Evolutionary conservation across 1,284 basidiomycete species (phyloP), one percentile per base, ranked within the genome.

Genomic region (Boletellus dicymbophilus): DNA sequence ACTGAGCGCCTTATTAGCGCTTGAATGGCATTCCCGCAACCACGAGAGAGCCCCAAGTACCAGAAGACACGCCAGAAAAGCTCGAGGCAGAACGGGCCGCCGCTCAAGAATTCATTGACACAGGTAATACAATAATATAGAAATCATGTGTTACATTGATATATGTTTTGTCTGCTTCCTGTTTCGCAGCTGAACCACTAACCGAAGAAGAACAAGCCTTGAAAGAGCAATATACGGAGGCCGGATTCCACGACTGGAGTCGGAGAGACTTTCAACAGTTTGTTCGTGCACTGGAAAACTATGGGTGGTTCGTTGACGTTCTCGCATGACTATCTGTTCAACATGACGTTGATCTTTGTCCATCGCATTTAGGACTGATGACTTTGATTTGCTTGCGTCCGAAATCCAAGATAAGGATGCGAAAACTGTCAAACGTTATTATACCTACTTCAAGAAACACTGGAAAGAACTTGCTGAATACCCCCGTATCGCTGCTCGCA

Each of bases 241-340:
- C 88, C 50, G 94, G 95, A 15, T 97, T 97, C 72, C 82, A 85
- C 28, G 85, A 89, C 58, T 97, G 95, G 95, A 93, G 88, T 65
- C 80, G 92, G 55, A 82, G 93, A 38, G 95, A 98, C 66, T 98
- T 94, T 78, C 94, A 96, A 63, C 88, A 90, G 59, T 93, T 98
- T 63, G 81, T 98, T 42, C 80, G 84, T 46, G 93, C 86, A 0
- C 74, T 94, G 39, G 96, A 98, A 67, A 82, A 82, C 9, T 86
- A 94, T 66, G 96, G 95, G 48, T 92, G 93, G 88, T 89, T 48
- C 36, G 81, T 66, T 15, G 7, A 31, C n/a, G 0, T 23, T 37
- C 22, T 25, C 25, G 4, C 9, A 13, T 21, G 2, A 4, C 9
- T 26, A 26, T 25, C 0, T 16, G 5, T 23, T 34, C 21, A 34